These are phyloP conservation scores for Penstemon barbatus DNA, from an alignment of 257 asterid species.

Conservation along the genomic window DNA sequence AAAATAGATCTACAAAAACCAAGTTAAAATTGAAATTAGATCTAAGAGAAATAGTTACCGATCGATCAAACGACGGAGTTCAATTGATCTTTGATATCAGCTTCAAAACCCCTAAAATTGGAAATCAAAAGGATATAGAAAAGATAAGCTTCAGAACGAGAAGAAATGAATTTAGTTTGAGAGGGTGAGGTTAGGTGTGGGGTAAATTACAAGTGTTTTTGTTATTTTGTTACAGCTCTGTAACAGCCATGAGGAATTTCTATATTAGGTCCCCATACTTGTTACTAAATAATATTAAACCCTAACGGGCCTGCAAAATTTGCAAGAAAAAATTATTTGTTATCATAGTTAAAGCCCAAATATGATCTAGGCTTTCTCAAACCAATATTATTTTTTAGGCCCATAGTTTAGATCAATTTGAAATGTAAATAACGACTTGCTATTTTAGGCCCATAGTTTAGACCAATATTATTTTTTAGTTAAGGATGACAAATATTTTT, in stretches of 20 bases:
- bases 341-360: neutral
- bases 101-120: slow-evolving; percentile 38
- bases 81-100: slow-evolving; percentile 41
- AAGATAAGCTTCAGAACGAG: slow-evolving; percentile 13
- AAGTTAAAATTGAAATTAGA: slow-evolving; percentile 21
- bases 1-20: slow-evolving; percentile 36
- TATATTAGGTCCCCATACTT: slow-evolving; percentile 27
- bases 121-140: neutral
- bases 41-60: slow-evolving; percentile 41
- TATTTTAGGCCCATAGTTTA: no score
- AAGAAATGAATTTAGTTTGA: slow-evolving; percentile 9
- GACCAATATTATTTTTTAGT: no score
- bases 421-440: no score
- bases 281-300: slow-evolving; percentile 11
- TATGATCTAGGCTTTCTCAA: neutral
- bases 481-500: no score
- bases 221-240: neutral
- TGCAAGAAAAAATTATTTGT: neutral
- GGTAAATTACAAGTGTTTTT: slow-evolving; percentile 17
- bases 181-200: slow-evolving; percentile 26
- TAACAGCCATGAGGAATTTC: neutral
- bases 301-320: neutral
- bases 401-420: no score
- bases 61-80: slow-evolving; percentile 52
- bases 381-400: no score